A percentile compares a stretch with the other conserved stretches of the same genome.
phyloP scores from a whole-genome alignment of 495 filamentous ascomycete genomes.

The Neurospora cerealis region DNA sequence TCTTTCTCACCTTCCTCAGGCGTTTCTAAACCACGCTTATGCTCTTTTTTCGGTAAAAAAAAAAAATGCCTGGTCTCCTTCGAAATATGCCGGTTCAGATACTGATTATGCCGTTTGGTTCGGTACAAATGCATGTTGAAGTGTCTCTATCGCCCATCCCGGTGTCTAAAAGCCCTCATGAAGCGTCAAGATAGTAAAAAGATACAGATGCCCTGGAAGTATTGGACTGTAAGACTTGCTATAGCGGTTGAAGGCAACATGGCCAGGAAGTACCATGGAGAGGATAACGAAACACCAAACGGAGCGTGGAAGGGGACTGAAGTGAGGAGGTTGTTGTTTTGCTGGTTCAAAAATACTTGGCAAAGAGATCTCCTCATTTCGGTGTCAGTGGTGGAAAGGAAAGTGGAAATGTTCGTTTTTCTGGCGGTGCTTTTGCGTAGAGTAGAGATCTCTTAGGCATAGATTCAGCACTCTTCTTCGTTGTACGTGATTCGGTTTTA shows the following conservation, averaged over 20 bases:
- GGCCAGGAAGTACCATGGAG: not conserved
- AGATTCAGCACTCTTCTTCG: not conserved
- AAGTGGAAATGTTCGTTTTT: not conserved
- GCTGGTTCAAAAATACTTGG: not conserved
- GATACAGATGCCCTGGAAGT: not conserved
- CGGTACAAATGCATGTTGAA: not conserved
- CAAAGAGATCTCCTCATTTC: not conserved
- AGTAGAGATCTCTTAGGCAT: not conserved
- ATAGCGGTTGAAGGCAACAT: not conserved
- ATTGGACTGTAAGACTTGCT: not conserved
- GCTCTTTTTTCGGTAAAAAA: not conserved
- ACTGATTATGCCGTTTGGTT: not conserved
- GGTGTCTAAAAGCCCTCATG: not conserved
- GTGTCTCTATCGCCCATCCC: not conserved
- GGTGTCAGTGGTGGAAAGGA: not conserved
- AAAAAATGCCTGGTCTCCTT: not conserved
- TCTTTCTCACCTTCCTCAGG: not conserved
- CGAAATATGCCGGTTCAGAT: not conserved
- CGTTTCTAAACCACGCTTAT: not conserved
- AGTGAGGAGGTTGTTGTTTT: not conserved
- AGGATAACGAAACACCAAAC: not conserved
- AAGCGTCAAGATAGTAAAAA: not conserved
- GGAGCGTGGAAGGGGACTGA: not conserved
- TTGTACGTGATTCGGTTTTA: not conserved
- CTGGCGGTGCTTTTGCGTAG: not conserved